These are phyloP conservation scores for Penicillium polonicum DNA, from an alignment of 2,329 filamentous ascomycete species.

Conservation along the genomic window DNA sequence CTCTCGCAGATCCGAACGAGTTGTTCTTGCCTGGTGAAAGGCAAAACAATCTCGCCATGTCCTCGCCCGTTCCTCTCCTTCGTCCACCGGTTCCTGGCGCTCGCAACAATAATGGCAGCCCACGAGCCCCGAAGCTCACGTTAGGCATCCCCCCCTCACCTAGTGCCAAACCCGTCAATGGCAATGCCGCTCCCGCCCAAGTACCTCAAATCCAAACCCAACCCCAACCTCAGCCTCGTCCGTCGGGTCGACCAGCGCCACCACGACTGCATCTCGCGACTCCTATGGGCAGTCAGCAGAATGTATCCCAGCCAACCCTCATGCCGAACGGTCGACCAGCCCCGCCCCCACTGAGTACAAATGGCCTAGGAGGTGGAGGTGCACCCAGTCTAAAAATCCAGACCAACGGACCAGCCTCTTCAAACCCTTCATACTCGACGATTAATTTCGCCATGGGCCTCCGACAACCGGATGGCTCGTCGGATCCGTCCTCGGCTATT, in stretches of 20 bases:
- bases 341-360: conserved; percentile 61
- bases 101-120: conserved; percentile 59
- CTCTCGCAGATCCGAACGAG: conserved; percentile 42
- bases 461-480: conserved; percentile 61
- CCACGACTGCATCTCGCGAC: conserved; percentile 84
- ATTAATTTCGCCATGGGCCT: conserved; percentile 76
- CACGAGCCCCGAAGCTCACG: conserved; percentile 73
- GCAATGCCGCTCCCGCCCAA: conserved; percentile 45
- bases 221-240: conserved; percentile 51
- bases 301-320: conserved; percentile 64
- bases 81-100: conserved; percentile 76
- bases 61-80: conserved; percentile 70
- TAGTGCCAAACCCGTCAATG: conserved; percentile 69
- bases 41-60: conserved; percentile 58
- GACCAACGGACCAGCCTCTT: conserved; percentile 77
- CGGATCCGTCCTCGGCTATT: conserved; percentile 85
- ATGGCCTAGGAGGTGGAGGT: conserved; percentile 73
- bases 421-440: conserved; percentile 72
- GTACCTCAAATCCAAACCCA: conserved; percentile 41
- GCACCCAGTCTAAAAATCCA: conserved; percentile 77
- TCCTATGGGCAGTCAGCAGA: conserved; percentile 73
- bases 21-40: conserved; percentile 43
- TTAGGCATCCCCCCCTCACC: conserved; percentile 88
- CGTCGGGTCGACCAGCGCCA: conserved; percentile 58
- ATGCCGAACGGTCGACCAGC: conserved; percentile 53